Evolutionary conservation across 2,329 filamentous ascomycete species (phyloP), one percentile per base, ranked within the genome.

Genomic region (Trichoderma brevicompactum): DNA sequence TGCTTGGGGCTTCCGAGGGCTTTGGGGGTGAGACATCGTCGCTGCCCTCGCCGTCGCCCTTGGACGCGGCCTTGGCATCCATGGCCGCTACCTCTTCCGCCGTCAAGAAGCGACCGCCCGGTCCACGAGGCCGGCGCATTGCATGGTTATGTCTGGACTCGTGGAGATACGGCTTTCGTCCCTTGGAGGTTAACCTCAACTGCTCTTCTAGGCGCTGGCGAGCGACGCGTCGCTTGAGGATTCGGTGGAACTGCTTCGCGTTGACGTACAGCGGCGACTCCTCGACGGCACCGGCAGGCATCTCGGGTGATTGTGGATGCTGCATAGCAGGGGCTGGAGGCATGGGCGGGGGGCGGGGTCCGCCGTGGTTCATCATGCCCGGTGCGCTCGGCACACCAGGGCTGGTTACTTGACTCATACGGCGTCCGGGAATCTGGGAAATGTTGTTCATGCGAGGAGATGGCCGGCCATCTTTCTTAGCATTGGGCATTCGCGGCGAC

Each of bases 81-180:
- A 97, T 93, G 58, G 91, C 89, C 6, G 93, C 92, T 4, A 97
- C 94, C 77, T 99, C 95, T 65, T 98, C 95, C 1, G 95, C 94
- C 0, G 95, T 99, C 76, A 99, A 81, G 83, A 99, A 99, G 28
- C 95, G 89, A 23, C 95, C 95, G 61, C 95, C 95, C 0, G 95
- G 95, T 15, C 95, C 95, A 75, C 95, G 88, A 34, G 95, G 95
- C 72, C 95, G 85, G 65, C 95, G 89, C 95, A 99, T 99, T 9
- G 95, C 95, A 78, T 99, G 95, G 74, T 98, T 98, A 78, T 99
- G 95, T 74, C 95, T 87, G 32, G 94, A 98, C 76, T 99, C 95
- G 79, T 99, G 95, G 38, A 99, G 84, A 74, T 99, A 99, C 3
- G 95, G 95, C 79, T 97, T 98, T 41, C 95, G 88, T 32, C 94